Conservation (phyloP, 108 stramenopile genomes). For the Pseudonitzschia pungens region DNA sequence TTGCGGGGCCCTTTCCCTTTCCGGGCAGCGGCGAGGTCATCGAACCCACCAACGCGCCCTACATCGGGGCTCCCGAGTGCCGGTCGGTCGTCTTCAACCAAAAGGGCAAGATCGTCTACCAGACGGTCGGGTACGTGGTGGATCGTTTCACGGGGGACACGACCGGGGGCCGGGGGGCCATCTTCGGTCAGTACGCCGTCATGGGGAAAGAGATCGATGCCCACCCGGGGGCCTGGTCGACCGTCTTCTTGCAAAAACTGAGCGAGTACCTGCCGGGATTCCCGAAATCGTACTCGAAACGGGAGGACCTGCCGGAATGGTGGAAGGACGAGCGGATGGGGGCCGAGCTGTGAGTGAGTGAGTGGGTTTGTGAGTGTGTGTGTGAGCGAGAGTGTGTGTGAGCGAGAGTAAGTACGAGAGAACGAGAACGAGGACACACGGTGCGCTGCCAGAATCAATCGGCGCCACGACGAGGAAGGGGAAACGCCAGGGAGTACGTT, state of each 20-base stretch:
- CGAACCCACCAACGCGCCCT: slow-evolving; percentile 25
- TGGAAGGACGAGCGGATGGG: slow-evolving; percentile 52
- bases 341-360: slow-evolving; percentile 31
- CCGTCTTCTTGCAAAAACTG: slow-evolving; percentile 32
- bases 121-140: slow-evolving; percentile 41
- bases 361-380: no score
- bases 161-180: slow-evolving; percentile 40
- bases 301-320: slow-evolving; percentile 50
- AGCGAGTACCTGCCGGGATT: not conserved
- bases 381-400: no score
- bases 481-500: no score
- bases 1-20: slow-evolving; percentile 19
- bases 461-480: no score
- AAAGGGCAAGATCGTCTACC: slow-evolving; percentile 29
- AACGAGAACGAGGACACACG: no score
- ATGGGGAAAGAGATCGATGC: slow-evolving; percentile 22
- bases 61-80: slow-evolving; percentile 35
- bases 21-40: not conserved
- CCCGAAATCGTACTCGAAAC: slow-evolving; percentile 5
- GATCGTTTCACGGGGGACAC: slow-evolving; percentile 47
- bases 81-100: slow-evolving; percentile 39
- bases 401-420: no score
- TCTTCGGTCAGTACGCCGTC: slow-evolving; percentile 37
- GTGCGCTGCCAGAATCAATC: no score
- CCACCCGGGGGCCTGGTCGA: slow-evolving; percentile 24